Percentiles rank a stretch among this genome's conserved stretches.
These are phyloP conservation scores for Sideroxylon spinosum DNA, from an alignment of 179 eudicot species.

Conservation along the genomic window DNA sequence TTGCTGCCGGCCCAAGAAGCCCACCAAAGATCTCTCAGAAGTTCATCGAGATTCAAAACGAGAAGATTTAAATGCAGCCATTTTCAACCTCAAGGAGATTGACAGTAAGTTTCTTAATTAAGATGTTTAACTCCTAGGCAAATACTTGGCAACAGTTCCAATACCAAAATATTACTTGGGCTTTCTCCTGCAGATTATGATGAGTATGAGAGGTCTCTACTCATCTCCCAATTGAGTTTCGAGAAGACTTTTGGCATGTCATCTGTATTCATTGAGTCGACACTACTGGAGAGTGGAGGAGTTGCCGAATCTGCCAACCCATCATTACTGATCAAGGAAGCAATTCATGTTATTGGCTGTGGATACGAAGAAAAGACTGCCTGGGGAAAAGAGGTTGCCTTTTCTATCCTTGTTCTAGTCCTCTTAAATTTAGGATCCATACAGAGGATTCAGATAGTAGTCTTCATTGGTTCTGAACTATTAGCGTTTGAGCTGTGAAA, in stretches of 20 bases:
- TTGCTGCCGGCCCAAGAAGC: slow-evolving; percentile 63
- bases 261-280: slow-evolving; percentile 52
- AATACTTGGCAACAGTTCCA: background rate
- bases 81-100: slow-evolving; percentile 85
- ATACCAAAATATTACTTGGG: background rate
- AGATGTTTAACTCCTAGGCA: background rate
- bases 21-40: slow-evolving; percentile 64
- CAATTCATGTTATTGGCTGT: slow-evolving; percentile 55
- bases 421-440: no score
- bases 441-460: no score
- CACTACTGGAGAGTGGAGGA: slow-evolving; percentile 47
- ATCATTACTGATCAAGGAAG: slow-evolving; percentile 37
- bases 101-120: slow-evolving; percentile 47
- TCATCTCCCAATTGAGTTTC: slow-evolving; percentile 49
- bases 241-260: slow-evolving; percentile 57
- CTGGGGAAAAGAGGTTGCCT: slow-evolving; percentile 57
- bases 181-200: slow-evolving; percentile 56
- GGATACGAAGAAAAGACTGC: slow-evolving; percentile 58
- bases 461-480: no score
- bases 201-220: slow-evolving; percentile 49
- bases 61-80: slow-evolving; percentile 90
- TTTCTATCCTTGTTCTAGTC: slow-evolving; percentile 16
- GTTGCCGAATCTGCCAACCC: slow-evolving; percentile 42
- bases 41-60: slow-evolving; percentile 67
- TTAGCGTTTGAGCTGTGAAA: no score